These are phyloP conservation scores for Brachypodium distachyon DNA, from an alignment of 202 grass and related monocot genomes.

Conservation along the genomic window DNA sequence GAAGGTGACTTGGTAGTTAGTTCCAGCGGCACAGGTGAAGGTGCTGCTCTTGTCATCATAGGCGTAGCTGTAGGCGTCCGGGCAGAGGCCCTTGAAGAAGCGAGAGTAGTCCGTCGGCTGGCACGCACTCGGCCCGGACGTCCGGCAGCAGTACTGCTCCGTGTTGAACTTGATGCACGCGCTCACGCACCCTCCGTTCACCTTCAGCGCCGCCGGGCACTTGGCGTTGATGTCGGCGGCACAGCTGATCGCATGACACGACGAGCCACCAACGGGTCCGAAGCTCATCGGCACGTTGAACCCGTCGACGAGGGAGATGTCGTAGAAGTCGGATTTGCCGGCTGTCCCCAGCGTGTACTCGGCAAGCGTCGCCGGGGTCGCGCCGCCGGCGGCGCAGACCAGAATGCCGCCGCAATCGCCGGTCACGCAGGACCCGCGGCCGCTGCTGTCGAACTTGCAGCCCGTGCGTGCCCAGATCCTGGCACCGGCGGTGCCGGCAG, in stretches of 20 bases:
- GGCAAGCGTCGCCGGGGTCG: conserved; percentile 39
- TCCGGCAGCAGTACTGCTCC: background rate
- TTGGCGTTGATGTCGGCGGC: conserved; percentile 11
- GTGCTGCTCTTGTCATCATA: conserved; percentile 23
- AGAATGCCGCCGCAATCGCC: conserved; percentile 53
- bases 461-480: conserved; percentile 58
- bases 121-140: background rate
- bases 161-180: conserved; percentile 19
- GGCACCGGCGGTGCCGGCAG: conserved; percentile 16
- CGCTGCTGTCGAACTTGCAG: conserved; percentile 35
- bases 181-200: conserved; percentile 35
- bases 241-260: background rate
- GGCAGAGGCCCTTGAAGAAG: conserved; percentile 31
- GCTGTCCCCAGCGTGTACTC: conserved; percentile 27
- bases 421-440: conserved; percentile 34
- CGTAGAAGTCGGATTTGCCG: conserved; percentile 36
- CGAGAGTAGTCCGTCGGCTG: conserved; percentile 11
- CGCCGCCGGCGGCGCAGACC: conserved; percentile 16
- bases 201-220: conserved; percentile 30
- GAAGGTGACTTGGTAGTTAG: conserved; percentile 35
- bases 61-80: conserved; percentile 36
- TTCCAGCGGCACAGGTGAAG: conserved; percentile 29
- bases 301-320: conserved; percentile 51
- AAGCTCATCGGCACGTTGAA: conserved; percentile 59
- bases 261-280: conserved; percentile 2